Conservation (phyloP, 495 filamentous ascomycete genomes). For the Chaetomium tenue region DNA sequence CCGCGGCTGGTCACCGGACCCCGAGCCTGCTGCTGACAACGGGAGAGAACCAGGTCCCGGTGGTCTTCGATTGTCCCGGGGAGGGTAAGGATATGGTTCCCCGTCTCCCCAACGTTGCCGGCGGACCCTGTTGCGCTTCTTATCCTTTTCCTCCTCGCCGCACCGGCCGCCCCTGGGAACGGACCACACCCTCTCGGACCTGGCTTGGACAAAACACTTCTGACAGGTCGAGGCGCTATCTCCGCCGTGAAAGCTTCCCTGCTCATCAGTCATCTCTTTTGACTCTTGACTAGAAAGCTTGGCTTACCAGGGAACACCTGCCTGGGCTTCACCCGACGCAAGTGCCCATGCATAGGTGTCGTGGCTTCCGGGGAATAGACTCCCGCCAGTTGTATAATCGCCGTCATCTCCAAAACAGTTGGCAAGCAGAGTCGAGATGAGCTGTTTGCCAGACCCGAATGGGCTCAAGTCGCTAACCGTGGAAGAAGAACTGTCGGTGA, state of each 20-base stretch:
- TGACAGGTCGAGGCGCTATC: not conserved
- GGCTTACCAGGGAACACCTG: not conserved
- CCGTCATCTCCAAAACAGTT: not conserved
- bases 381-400: not conserved
- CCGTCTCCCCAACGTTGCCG: not conserved
- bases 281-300: not conserved
- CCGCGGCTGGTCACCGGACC: not conserved
- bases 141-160: not conserved
- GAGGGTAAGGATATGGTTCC: conserved; percentile 2
- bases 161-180: not conserved
- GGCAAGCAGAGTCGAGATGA: not conserved
- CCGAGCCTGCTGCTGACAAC: not conserved
- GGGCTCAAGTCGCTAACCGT: not conserved
- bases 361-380: not conserved
- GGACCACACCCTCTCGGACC: not conserved
- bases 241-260: not conserved
- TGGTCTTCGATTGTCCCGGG: not conserved
- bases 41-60: not conserved
- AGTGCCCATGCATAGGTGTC: not conserved
- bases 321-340: not conserved
- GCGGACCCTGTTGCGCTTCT: conserved; percentile 1
- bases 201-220: not conserved
- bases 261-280: not conserved
- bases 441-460: not conserved
- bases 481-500: too few relatives aligned